Percentiles rank a stretch among this genome's conserved stretches.
Evolutionary conservation across 2,329 filamentous ascomycete genomes (phyloP).

Genomic region (Trichoderma oligosporum): DNA sequence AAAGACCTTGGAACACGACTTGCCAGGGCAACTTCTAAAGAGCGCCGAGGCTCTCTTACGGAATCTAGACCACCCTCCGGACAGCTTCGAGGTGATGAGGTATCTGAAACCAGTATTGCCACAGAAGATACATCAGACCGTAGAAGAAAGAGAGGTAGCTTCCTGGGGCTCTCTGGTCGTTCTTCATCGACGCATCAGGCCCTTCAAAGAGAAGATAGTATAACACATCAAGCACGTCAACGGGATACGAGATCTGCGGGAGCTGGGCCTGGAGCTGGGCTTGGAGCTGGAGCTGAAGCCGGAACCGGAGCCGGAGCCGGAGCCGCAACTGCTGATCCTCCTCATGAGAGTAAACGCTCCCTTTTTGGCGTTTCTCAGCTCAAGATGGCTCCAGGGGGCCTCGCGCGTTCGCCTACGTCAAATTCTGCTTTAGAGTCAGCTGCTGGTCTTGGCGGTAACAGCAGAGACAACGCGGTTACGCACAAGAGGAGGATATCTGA

Average conservation of each 20-base stretch:
- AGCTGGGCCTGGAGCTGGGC: no score
- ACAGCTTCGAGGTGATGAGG: slow-evolving; percentile 36
- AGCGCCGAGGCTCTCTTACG: slow-evolving; percentile 31
- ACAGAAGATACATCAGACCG: slow-evolving; percentile 37
- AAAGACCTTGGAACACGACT: slow-evolving; percentile 49
- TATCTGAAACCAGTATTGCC: slow-evolving; percentile 40
- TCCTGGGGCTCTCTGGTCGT: slow-evolving; percentile 34
- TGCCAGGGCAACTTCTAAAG: slow-evolving; percentile 31
- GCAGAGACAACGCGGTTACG: slow-evolving; percentile 17
- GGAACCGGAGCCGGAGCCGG: no score
- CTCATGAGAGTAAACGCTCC: slow-evolving; percentile 38
- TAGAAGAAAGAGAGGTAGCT: slow-evolving; percentile 38
- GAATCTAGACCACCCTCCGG: slow-evolving; percentile 21
- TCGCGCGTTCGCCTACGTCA: slow-evolving; percentile 26
- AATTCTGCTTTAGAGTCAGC: slow-evolving; percentile 24
- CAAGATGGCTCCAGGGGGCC: slow-evolving; percentile 22
- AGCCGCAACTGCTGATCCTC: slow-evolving; percentile 16
- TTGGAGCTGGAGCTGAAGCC: no score
- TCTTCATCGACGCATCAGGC: slow-evolving; percentile 26
- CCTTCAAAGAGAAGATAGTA: slow-evolving; percentile 2
- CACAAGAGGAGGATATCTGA: slow-evolving; percentile 46
- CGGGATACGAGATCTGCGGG: slow-evolving; percentile 22
- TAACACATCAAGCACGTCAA: slow-evolving; percentile 11
- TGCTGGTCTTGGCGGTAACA: slow-evolving; percentile 6
- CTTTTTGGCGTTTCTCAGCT: slow-evolving; percentile 33